Evolutionary conservation across 345 rosid genomes (phyloP), one percentile per base, ranked within the genome.

Genomic region (Citropsis articulata): DNA sequence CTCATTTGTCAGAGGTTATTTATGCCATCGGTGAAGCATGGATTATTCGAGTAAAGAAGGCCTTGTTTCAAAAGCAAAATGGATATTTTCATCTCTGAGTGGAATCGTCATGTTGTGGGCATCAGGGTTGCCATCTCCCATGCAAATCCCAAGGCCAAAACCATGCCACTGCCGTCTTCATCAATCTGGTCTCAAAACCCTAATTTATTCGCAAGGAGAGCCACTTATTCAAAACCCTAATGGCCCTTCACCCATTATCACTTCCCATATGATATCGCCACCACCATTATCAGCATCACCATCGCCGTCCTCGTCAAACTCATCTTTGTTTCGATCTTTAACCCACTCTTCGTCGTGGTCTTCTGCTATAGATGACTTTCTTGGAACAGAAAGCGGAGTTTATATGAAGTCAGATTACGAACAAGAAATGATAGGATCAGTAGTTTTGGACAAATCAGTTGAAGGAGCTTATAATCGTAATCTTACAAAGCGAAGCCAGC

Each of bases 371-470:
- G 89, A 83, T 13, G 89, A 87, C 35, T 28, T 83, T 74, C 74
- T 87, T 36, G 87, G 87, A 36, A 63, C 89, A 3, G 89, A 84
- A 53, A 87, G 81, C 66, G 87, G 89, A 4, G 87, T 77, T 30
- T 83, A 60, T 75, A 64, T 81, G 77, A 62, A 57, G 66, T 30
- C 77, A 12, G 28, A 25, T 50, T 18, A 66, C 1, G 68, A 72
- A 42, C 25, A 71, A 22, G 30, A 25, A 33, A 21, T 53, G 25
- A 25, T 27, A 19, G 65, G 22, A 53, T 53, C 22, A 45, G 9
- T 9, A 36, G 5, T 21, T 22, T 4, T 21, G 71, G 55, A 36
- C 42, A 73, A 31, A 70, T 21, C 59, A 9, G 50, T 45, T 45
- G 18, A 60, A 36, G 25, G 14, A 3, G 5, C 4, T 42, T 4